phyloP scores from a whole-genome alignment of 257 asterid species.

The Perilla frutescens region DNA sequence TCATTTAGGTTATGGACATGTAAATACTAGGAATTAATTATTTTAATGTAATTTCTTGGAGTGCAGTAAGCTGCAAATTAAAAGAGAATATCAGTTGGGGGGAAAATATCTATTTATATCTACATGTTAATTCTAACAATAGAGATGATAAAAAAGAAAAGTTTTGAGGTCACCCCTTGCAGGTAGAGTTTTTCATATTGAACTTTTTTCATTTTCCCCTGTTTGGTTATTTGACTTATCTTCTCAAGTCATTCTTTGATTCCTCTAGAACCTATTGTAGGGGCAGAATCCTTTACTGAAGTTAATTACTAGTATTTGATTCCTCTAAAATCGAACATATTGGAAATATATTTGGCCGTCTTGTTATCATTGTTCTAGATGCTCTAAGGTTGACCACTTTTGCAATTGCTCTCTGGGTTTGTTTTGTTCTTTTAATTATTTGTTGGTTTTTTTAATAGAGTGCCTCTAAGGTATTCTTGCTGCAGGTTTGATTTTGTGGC shows the following conservation, averaged over 20 bases:
- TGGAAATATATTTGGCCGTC: too few species aligned
- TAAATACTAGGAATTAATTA: not conserved
- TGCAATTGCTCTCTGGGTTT: not conserved
- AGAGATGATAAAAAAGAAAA: not conserved
- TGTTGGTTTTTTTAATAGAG: slow-evolving; percentile 35
- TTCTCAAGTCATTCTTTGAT: not conserved
- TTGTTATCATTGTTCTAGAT: slow-evolving; percentile 84
- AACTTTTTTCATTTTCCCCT: slow-evolving; percentile 3
- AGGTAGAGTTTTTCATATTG: not conserved
- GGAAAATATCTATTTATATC: slow-evolving; percentile 6
- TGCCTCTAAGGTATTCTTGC: slow-evolving; percentile 22
- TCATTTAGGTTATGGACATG: slow-evolving; percentile 33
- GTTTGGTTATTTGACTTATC: not conserved
- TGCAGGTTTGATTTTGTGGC: slow-evolving; percentile 94
- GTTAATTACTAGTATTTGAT: too few species aligned
- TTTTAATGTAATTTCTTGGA: slow-evolving; percentile 1
- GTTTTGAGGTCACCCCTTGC: not conserved
- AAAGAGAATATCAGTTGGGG: not conserved
- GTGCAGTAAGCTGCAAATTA: slow-evolving; percentile 19
- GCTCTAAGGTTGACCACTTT: slow-evolving; percentile 71
- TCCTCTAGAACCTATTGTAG: slow-evolving; percentile 45
- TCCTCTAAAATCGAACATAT: too few species aligned
- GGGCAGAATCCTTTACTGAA: slow-evolving; percentile 61
- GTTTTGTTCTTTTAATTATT: slow-evolving; percentile 17
- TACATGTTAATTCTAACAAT: slow-evolving; percentile 12